A percentile compares a stretch with the other conserved stretches of the same genome.
These are phyloP conservation scores for Acrodontium crateriforme DNA, from an alignment of 2,329 filamentous ascomycete genomes.

Conservation along the genomic window DNA sequence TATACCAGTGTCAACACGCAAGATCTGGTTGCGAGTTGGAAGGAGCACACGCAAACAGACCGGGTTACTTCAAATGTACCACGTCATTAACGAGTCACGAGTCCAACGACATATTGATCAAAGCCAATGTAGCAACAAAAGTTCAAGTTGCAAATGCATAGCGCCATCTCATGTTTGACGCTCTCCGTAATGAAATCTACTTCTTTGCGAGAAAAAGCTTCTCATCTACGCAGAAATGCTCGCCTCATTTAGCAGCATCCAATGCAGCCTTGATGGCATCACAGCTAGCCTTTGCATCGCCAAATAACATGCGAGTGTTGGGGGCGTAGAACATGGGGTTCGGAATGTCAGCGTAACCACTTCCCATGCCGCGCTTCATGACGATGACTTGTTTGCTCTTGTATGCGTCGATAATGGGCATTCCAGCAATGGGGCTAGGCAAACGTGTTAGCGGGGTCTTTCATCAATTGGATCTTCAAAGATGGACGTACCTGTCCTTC, in stretches of 20 bases:
- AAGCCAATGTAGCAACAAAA: no score
- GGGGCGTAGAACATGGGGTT: conserved; percentile 59
- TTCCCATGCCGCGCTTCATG: conserved; percentile 73
- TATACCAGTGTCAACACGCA: no score
- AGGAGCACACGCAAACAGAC: no score
- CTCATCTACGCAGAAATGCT: not conserved
- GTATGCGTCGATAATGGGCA: conserved; percentile 87
- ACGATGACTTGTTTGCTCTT: conserved; percentile 88
- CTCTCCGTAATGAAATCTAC: not conserved
- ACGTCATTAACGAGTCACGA: no score
- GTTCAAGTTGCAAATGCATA: no score
- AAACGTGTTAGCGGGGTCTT: conserved; percentile 4
- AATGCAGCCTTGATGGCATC: conserved; percentile 21
- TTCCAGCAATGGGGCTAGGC: conserved; percentile 65
- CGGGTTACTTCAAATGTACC: no score
- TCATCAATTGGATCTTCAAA: not conserved
- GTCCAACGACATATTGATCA: no score
- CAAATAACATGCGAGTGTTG: conserved; percentile 73
- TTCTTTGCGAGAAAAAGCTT: not conserved
- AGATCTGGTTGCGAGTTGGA: no score
- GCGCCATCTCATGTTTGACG: no score
- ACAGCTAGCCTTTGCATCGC: conserved; percentile 56
- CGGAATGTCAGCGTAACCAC: conserved; percentile 78
- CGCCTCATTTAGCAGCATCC: conserved; percentile 12
- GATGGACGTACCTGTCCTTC: conserved; percentile 37